Conservation (phyloP, 352 stramenopile species). For the Pythium rishiriense region DNA sequence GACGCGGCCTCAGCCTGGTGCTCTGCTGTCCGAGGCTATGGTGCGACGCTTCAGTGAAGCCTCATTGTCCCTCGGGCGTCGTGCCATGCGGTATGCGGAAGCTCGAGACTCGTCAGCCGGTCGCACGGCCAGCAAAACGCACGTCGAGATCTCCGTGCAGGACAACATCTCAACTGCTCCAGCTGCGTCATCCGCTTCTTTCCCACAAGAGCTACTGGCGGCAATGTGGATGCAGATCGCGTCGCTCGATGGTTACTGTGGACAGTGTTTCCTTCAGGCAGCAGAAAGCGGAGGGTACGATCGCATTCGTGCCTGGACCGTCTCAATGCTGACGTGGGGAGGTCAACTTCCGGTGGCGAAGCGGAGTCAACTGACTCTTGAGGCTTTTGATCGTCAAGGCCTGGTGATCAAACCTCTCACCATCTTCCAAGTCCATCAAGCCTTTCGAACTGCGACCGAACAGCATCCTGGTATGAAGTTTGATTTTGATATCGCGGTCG, state of each 20-base stretch:
- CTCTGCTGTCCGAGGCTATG: constrained; percentile 64
- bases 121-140: neutral
- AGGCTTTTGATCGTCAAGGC: constrained; percentile 69
- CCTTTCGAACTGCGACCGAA: constrained; percentile 54
- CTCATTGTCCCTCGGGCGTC: constrained; percentile 57
- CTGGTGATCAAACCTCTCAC: constrained; percentile 66
- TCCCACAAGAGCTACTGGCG: constrained; percentile 67
- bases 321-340: constrained; percentile 76
- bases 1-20: constrained; percentile 47
- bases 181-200: constrained; percentile 27
- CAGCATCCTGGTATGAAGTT: constrained; percentile 65
- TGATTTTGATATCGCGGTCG: constrained; percentile 71
- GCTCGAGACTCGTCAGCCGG: constrained; percentile 5
- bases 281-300: constrained; percentile 74
- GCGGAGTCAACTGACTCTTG: constrained; percentile 39
- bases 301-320: constrained; percentile 78
- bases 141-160: constrained; percentile 28
- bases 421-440: constrained; percentile 52
- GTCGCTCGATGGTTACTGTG: constrained; percentile 79
- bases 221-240: constrained; percentile 85
- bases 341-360: constrained; percentile 39
- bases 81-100: constrained; percentile 55
- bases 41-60: constrained; percentile 65
- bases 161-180: constrained; percentile 14
- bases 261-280: constrained; percentile 77